Conservation (phyloP, 2,329 filamentous ascomycete species). For the Nemania abortiva region DNA sequence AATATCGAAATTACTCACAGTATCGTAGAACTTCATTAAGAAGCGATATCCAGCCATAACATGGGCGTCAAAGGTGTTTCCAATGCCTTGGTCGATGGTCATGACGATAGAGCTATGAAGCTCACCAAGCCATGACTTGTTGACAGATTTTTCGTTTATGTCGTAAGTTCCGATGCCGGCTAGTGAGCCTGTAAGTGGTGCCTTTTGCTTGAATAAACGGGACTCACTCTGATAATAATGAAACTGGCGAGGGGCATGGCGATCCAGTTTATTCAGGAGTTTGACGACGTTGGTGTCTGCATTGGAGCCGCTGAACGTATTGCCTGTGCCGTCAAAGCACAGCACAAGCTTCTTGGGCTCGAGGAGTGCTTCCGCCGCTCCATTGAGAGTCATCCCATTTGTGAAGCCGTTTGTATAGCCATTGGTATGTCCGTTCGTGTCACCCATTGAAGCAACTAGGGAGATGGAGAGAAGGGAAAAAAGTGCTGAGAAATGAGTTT, state of each 20-base stretch:
- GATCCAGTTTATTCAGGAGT: conserved; percentile 60
- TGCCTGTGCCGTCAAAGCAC: conserved; percentile 64
- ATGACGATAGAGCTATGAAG: conserved; percentile 54
- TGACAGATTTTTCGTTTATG: conserved; percentile 57
- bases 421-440: conserved; percentile 25
- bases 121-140: conserved; percentile 53
- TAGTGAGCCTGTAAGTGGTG: conserved; percentile 37
- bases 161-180: conserved; percentile 65
- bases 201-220: too few species aligned
- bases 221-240: conserved; percentile 64
- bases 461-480: background rate
- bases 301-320: conserved; percentile 59
- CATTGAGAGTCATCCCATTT: background rate
- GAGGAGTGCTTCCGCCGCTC: conserved; percentile 5
- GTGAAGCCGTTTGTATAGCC: background rate
- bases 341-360: conserved; percentile 56
- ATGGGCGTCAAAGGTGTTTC: conserved; percentile 63
- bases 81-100: conserved; percentile 59
- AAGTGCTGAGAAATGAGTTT: background rate
- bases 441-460: conserved; percentile 10
- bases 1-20: conserved; percentile 44
- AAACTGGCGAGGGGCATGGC: conserved; percentile 57
- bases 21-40: conserved; percentile 65
- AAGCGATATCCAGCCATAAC: conserved; percentile 66
- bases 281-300: conserved; percentile 68